A percentile compares a stretch with the other conserved stretches of the same genome.
These are phyloP conservation scores for Juglanconis oblonga DNA, from an alignment of 2,329 filamentous ascomycete genomes.

Conservation along the genomic window DNA sequence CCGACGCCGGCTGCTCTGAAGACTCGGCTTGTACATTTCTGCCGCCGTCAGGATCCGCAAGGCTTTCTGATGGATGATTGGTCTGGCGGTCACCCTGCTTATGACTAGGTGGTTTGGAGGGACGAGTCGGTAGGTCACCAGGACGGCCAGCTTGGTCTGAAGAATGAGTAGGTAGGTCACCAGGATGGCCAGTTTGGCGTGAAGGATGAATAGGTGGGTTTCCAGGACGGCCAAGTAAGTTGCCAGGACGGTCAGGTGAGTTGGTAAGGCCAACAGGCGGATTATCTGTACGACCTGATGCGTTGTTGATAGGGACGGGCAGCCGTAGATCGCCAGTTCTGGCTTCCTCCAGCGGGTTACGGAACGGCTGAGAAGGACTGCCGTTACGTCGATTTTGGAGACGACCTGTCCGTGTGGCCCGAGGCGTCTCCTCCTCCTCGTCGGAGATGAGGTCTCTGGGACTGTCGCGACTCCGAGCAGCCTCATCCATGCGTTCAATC, in stretches of 20 bases:
- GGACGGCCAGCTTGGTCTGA: background rate
- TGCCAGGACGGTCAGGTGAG: background rate
- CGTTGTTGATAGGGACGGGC: background rate
- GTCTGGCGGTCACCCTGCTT: background rate
- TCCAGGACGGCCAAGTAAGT: background rate
- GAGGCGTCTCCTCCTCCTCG: background rate
- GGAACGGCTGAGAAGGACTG: background rate
- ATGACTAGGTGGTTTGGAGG: too few species aligned
- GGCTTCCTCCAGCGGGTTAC: background rate
- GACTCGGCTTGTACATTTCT: too few species aligned
- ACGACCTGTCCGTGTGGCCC: background rate
- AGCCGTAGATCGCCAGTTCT: background rate
- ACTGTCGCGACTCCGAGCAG: background rate
- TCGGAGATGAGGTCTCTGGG: background rate
- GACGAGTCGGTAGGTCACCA: background rate
- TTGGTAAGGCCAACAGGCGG: background rate
- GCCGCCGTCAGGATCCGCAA: too few species aligned
- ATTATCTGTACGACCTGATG: background rate
- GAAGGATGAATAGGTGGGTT: background rate
- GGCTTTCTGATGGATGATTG: too few species aligned
- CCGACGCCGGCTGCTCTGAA: too few species aligned
- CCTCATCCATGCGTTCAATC: background rate
- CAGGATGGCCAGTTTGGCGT: background rate
- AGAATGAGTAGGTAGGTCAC: background rate
- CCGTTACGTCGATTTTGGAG: background rate